Conservation (phyloP, 371 early-diverging fungal genomes). For the Circinella umbellata region DNA sequence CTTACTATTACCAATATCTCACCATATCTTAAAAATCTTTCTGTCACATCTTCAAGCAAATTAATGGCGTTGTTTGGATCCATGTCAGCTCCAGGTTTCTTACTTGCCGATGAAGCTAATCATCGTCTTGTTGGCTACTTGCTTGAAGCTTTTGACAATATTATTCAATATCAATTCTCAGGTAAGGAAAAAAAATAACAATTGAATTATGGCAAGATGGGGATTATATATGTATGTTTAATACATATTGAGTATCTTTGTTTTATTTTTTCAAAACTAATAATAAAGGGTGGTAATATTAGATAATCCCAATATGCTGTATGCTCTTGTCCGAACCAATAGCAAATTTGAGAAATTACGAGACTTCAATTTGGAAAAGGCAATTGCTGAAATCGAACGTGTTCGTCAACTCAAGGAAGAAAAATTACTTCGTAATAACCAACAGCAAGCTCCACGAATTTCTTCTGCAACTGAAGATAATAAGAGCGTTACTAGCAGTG, state of each 20-base stretch:
- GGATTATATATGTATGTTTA: too few relatives aligned
- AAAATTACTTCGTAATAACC: constrained; percentile 21
- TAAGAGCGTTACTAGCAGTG: neutral
- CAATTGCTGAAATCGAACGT: constrained; percentile 61
- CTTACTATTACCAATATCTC: constrained; percentile 82
- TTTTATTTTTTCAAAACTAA: neutral
- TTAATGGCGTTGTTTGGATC: constrained; percentile 75
- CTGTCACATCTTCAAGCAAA: constrained; percentile 73
- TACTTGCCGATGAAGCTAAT: constrained; percentile 80
- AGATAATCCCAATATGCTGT: constrained; percentile 79
- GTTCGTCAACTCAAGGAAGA: constrained; percentile 50
- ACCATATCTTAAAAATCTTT: constrained; percentile 77
- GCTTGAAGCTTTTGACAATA: constrained; percentile 78
- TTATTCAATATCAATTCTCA: constrained; percentile 80
- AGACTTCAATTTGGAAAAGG: constrained; percentile 66
- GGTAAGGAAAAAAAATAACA: constrained; percentile 27
- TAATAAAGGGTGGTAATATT: neutral
- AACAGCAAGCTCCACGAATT: neutral
- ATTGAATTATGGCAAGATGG: too few relatives aligned
- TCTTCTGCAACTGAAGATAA: constrained; percentile 9
- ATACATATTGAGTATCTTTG: too few relatives aligned
- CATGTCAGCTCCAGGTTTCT: constrained; percentile 79
- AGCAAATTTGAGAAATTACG: constrained; percentile 66
- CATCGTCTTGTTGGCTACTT: constrained; percentile 74
- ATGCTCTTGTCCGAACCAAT: constrained; percentile 76